phyloP scores from a whole-genome alignment of 2,329 filamentous ascomycete species.

The Helotiales sp. region DNA sequence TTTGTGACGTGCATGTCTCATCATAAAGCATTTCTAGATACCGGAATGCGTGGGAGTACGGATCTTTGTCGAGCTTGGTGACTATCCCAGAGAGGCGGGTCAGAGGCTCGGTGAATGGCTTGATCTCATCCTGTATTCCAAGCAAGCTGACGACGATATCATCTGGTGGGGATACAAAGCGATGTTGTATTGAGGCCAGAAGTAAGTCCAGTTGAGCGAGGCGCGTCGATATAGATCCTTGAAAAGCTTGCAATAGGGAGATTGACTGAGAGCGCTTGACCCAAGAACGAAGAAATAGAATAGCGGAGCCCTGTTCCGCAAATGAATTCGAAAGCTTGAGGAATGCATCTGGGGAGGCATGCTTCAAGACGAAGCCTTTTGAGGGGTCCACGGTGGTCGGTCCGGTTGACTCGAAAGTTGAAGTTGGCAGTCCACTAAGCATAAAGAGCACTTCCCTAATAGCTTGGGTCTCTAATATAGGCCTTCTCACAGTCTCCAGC shows the following conservation, averaged over 20 bases:
- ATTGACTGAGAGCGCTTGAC: slow-evolving; percentile 32
- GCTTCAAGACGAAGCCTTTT: slow-evolving; percentile 36
- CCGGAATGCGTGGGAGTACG: slow-evolving; percentile 53
- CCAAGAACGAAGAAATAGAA: slow-evolving; percentile 52
- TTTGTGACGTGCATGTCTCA: slow-evolving; percentile 66
- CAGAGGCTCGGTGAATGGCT: slow-evolving; percentile 53
- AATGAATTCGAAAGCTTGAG: slow-evolving; percentile 44
- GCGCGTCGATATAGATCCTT: slow-evolving; percentile 36
- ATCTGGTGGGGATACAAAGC: slow-evolving; percentile 53
- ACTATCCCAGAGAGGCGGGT: slow-evolving; percentile 62
- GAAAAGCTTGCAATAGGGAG: slow-evolving; percentile 34
- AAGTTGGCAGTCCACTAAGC: slow-evolving; percentile 76
- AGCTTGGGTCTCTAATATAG: slow-evolving; percentile 61
- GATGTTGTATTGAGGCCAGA: slow-evolving; percentile 60
- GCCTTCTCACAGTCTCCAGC: slow-evolving; percentile 31
- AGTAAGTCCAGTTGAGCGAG: slow-evolving; percentile 58
- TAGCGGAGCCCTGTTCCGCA: slow-evolving; percentile 46
- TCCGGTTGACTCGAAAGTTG: slow-evolving; percentile 56
- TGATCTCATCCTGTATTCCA: slow-evolving; percentile 58
- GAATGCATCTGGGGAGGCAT: slow-evolving; percentile 36
- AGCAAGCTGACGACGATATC: slow-evolving; percentile 67
- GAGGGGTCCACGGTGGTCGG: slow-evolving; percentile 36
- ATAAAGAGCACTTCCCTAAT: slow-evolving; percentile 82
- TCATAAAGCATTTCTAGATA: slow-evolving; percentile 79
- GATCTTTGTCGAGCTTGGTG: slow-evolving; percentile 49